Evolutionary conservation across 768 basidiomycete genomes (phyloP).

Genomic region (Boletus reticulatus): DNA sequence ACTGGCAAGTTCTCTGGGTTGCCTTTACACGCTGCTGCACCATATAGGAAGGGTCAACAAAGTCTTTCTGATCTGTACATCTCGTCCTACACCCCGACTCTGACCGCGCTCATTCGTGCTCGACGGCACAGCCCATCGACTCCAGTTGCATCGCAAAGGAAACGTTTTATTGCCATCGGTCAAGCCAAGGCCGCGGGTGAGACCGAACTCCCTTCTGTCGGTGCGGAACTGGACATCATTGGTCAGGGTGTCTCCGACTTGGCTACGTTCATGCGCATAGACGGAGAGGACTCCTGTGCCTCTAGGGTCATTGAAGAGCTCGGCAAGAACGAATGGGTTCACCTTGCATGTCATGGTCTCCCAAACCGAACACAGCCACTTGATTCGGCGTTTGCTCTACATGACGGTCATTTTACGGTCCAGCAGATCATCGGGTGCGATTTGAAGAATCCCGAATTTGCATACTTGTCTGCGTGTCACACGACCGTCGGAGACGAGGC

Average conservation of each 20-base stretch:
- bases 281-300: neutral
- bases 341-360: constrained; percentile 27
- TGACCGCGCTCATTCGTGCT: constrained; percentile 9
- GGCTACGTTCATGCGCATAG: neutral
- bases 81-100: constrained; percentile 17
- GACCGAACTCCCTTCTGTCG: neutral
- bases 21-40: constrained; percentile 21
- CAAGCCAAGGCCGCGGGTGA: neutral
- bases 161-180: neutral
- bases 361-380: constrained; percentile 10
- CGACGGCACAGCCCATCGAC: neutral
- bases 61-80: constrained; percentile 8
- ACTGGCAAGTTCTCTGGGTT: constrained; percentile 6
- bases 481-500: constrained; percentile 4
- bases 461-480: constrained; percentile 23
- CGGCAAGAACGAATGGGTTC: constrained; percentile 15
- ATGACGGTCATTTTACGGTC: constrained; percentile 7
- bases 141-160: neutral
- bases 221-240: neutral
- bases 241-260: neutral
- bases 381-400: constrained; percentile 14
- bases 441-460: constrained; percentile 10
- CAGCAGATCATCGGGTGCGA: constrained; percentile 3
- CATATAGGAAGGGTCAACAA: neutral
- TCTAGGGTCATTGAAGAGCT: neutral